Percentiles rank a stretch among this genome's conserved stretches.
These are phyloP conservation scores for Mallotus nudiflorus DNA, from an alignment of 345 rosid species.

Conservation along the genomic window DNA sequence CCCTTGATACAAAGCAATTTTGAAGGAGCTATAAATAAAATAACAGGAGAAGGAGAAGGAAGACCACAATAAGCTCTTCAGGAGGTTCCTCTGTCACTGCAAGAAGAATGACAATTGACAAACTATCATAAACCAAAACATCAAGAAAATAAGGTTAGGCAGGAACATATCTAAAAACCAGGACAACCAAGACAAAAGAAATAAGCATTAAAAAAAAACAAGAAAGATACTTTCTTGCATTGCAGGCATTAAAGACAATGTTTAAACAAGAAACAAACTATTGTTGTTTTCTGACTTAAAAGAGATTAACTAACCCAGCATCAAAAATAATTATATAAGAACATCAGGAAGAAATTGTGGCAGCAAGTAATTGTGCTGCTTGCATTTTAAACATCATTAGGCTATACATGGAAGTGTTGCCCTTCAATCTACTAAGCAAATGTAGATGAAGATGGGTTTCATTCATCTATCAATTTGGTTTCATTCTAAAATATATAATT, in stretches of 20 bases:
- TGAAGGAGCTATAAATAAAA: neutral
- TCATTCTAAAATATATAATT: neutral
- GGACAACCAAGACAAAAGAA: neutral
- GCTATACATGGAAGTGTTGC: neutral
- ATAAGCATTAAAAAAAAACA: neutral
- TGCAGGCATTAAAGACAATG: neutral
- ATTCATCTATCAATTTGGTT: neutral
- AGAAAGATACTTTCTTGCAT: neutral
- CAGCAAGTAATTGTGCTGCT: neutral
- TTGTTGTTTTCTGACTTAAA: neutral
- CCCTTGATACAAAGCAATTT: neutral
- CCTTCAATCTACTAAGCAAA: neutral
- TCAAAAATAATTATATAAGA: neutral
- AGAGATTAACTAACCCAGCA: neutral
- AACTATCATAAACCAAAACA: constrained; percentile 7
- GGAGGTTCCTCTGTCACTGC: constrained; percentile 83
- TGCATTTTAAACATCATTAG: neutral
- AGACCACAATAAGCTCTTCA: constrained; percentile 62
- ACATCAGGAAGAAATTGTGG: neutral
- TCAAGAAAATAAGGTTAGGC: neutral
- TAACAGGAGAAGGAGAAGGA: constrained; percentile 13
- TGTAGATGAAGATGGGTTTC: neutral
- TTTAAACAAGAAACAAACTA: neutral
- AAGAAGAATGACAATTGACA: constrained; percentile 33
- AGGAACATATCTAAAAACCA: neutral